These are phyloP conservation scores for Escovopsis sp. DNA, from an alignment of 2,329 filamentous ascomycete genomes.

Conservation along the genomic window DNA sequence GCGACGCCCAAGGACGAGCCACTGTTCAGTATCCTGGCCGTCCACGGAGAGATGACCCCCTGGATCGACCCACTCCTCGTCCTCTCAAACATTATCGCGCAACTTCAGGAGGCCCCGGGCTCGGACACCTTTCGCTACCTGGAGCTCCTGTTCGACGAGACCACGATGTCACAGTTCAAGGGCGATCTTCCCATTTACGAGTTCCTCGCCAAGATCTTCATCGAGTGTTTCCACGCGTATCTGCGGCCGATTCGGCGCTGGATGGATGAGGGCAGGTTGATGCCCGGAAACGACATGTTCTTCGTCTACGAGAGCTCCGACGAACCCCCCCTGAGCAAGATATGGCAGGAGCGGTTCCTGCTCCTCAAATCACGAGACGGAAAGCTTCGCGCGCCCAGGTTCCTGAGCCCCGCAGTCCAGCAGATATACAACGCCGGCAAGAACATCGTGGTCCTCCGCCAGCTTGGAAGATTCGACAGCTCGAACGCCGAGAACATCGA, in stretches of 20 bases:
- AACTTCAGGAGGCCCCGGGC: conserved; percentile 34
- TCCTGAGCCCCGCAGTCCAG: conserved; percentile 52
- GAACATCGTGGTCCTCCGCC: conserved; percentile 69
- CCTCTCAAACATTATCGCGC: conserved; percentile 47
- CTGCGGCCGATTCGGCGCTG: conserved; percentile 64
- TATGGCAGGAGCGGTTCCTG: conserved; percentile 66
- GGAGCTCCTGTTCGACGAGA: conserved; percentile 60
- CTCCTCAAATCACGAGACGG: conserved; percentile 48
- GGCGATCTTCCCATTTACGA: conserved; percentile 47
- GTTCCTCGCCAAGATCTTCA: conserved; percentile 55
- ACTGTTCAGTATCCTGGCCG: conserved; percentile 50
- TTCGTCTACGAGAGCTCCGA: conserved; percentile 52
- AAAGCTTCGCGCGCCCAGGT: conserved; percentile 53
- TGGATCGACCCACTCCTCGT: conserved; percentile 40
- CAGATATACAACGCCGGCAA: conserved; percentile 82
- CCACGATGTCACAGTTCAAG: conserved; percentile 53
- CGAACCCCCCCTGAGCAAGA: conserved; percentile 42
- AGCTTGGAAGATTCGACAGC: conserved; percentile 42
- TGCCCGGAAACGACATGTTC: conserved; percentile 50
- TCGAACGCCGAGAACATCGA: conserved; percentile 15
- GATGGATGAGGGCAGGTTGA: conserved; percentile 68
- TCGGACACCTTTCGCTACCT: conserved; percentile 55
- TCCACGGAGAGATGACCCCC: conserved; percentile 42
- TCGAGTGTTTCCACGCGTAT: conserved; percentile 71
- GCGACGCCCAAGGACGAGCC: conserved; percentile 37